A percentile compares a stretch with the other conserved stretches of the same genome.
These are phyloP conservation scores for Aspergillus biplanus DNA, from an alignment of 495 filamentous ascomycete species.

Conservation along the genomic window DNA sequence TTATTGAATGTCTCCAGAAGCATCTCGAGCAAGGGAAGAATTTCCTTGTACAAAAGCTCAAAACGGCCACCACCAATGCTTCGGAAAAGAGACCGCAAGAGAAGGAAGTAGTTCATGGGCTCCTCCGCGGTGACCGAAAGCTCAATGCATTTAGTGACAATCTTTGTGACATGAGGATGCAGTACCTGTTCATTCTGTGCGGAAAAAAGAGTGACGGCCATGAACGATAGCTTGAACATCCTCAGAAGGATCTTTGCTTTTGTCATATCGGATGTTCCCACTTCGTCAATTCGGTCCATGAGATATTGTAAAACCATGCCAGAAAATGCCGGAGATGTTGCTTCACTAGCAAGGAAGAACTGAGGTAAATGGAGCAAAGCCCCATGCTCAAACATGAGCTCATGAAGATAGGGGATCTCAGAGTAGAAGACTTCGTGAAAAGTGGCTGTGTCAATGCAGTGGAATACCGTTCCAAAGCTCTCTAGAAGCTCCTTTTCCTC, in stretches of 20 bases:
- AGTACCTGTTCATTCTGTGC: slow-evolving; percentile 93
- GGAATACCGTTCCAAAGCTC: slow-evolving; percentile 97
- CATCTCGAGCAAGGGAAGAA: slow-evolving; percentile 94
- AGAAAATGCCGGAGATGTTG: slow-evolving; percentile 94
- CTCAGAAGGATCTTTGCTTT: slow-evolving; percentile 90
- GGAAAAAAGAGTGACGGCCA: slow-evolving; percentile 97
- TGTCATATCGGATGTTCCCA: slow-evolving; percentile 86
- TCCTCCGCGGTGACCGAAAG: slow-evolving; percentile 93
- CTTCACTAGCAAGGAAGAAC: slow-evolving; percentile 97
- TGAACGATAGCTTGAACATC: slow-evolving; percentile 98
- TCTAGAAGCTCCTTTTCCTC: slow-evolving; percentile 98
- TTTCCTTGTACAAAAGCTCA: slow-evolving; percentile 97
- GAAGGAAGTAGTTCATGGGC: slow-evolving; percentile 97
- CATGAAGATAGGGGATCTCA: slow-evolving; percentile 93
- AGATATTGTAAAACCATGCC: slow-evolving; percentile 97
- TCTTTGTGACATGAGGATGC: slow-evolving; percentile 92
- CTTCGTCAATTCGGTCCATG: slow-evolving; percentile 93
- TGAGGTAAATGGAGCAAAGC: slow-evolving; percentile 93
- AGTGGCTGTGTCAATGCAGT: slow-evolving; percentile 96
- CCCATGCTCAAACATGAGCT: slow-evolving; percentile 97
- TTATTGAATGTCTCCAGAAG: slow-evolving; percentile 96
- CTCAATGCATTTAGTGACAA: slow-evolving; percentile 94
- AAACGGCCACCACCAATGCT: slow-evolving; percentile 98
- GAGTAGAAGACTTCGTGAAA: slow-evolving; percentile 99
- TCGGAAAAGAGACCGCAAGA: slow-evolving; percentile 88